A percentile compares a stretch with the other conserved stretches of the same genome.
phyloP scores from a whole-genome alignment of 1,284 basidiomycete genomes.

The Trametes sp. region DNA sequence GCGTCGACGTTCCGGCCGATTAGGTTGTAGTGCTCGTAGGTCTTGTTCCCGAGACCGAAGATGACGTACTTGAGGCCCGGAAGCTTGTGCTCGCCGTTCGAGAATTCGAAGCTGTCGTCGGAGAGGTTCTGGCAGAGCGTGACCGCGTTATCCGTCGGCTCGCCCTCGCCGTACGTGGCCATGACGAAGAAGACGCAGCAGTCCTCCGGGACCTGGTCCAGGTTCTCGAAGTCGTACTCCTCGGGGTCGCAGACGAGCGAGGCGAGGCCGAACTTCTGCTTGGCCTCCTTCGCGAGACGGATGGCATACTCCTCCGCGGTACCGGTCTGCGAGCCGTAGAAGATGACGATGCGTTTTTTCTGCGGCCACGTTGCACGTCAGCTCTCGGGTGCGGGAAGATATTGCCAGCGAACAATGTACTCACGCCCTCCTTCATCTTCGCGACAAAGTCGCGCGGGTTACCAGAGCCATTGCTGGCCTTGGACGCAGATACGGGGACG shows the following conservation, averaged over 20 bases:
- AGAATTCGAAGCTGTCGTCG: slow-evolving; percentile 89
- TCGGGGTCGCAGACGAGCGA: slow-evolving; percentile 96
- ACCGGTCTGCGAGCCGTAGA: slow-evolving; percentile 96
- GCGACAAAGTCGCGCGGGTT: slow-evolving; percentile 90
- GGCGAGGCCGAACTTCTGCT: slow-evolving; percentile 91
- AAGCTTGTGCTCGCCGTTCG: slow-evolving; percentile 79
- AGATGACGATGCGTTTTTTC: slow-evolving; percentile 96
- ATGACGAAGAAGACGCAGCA: slow-evolving; percentile 92
- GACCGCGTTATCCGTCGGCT: slow-evolving; percentile 99
- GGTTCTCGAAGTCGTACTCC: slow-evolving; percentile 97
- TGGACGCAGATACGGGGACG: slow-evolving; percentile 54
- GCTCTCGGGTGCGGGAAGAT: background rate
- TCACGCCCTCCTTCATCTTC: slow-evolving; percentile 89
- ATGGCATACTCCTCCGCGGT: slow-evolving; percentile 97
- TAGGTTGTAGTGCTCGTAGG: slow-evolving; percentile 96
- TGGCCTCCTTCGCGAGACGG: slow-evolving; percentile 92
- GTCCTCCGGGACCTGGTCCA: slow-evolving; percentile 90
- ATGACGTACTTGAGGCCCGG: slow-evolving; percentile 94
- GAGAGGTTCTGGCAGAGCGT: slow-evolving; percentile 92
- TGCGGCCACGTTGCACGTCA: slow-evolving; percentile 43
- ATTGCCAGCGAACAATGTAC: slow-evolving; percentile 44
- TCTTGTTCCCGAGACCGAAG: slow-evolving; percentile 95
- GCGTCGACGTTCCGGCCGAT: slow-evolving; percentile 86
- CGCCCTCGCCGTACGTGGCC: slow-evolving; percentile 98
- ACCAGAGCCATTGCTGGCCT: slow-evolving; percentile 65